Evolutionary conservation across 2,329 filamentous ascomycete species (phyloP).

Genomic region (Ophiostoma sp.): DNA sequence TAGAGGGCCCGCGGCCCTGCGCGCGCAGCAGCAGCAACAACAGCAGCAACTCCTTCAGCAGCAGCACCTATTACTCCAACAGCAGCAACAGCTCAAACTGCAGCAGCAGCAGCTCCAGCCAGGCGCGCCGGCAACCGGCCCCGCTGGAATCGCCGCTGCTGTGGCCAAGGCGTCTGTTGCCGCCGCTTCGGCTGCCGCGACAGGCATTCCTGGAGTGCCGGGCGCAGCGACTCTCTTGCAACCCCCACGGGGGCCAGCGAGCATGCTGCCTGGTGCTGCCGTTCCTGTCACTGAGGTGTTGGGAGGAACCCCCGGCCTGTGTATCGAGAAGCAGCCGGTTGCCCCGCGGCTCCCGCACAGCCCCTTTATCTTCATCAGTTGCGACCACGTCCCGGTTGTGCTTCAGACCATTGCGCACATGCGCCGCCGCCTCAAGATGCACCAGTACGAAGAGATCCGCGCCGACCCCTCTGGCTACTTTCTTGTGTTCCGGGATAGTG

Average conservation of each 20-base stretch:
- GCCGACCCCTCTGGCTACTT: conserved; percentile 86
- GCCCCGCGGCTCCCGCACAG: conserved; percentile 65
- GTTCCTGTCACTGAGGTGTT: neutral
- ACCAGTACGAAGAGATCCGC: conserved; percentile 72
- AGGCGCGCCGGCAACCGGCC: neutral
- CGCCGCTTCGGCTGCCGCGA: neutral
- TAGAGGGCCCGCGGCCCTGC: conserved; percentile 67
- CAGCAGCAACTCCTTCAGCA: conserved; percentile 31
- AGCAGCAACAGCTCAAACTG: conserved; percentile 9
- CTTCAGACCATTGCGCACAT: conserved; percentile 81
- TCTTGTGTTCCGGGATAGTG: conserved; percentile 78
- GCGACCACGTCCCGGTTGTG: conserved; percentile 80
- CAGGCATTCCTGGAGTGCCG: conserved; percentile 25
- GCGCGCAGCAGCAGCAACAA: conserved; percentile 29
- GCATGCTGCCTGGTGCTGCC: conserved; percentile 27
- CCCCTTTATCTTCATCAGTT: conserved; percentile 88
- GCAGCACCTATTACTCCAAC: conserved; percentile 30
- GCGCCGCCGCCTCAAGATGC: conserved; percentile 81
- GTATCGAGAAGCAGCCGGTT: conserved; percentile 62
- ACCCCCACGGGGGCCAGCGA: conserved; percentile 29
- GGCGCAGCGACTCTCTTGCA: conserved; percentile 31
- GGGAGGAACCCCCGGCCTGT: conserved; percentile 39
- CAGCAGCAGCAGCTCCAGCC: conserved; percentile 14
- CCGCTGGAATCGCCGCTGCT: neutral
- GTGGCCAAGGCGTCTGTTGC: neutral